Percentiles rank a stretch among this genome's conserved stretches.
These are phyloP conservation scores for Capsicum pubescens DNA, from an alignment of 257 asterid genomes.

Conservation along the genomic window DNA sequence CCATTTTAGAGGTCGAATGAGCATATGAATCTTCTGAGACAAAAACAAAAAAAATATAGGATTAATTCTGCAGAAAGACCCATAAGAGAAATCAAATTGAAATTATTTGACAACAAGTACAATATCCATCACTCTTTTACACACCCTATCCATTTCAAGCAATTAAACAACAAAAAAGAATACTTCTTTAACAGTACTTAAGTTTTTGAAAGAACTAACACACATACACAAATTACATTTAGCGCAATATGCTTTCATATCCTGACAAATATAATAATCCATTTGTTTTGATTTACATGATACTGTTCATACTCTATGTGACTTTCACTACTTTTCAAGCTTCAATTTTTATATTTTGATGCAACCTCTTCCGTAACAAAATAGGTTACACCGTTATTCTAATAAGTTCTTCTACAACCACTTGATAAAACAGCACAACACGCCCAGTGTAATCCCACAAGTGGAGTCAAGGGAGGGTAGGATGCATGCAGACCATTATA, in stretches of 20 bases:
- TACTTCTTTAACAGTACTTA: neutral
- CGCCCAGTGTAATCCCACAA: too few relatives aligned
- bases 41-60: neutral
- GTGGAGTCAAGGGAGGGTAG: too few relatives aligned
- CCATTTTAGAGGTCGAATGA: conserved; percentile 49
- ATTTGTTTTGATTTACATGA: neutral
- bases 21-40: neutral
- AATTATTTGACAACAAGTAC: neutral
- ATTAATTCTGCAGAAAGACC: neutral
- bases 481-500: too few relatives aligned
- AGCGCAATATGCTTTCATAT: neutral
- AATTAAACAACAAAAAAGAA: neutral
- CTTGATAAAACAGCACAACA: neutral
- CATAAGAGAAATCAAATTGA: conserved; percentile 10
- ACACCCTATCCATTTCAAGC: neutral
- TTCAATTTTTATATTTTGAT: neutral
- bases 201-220: neutral
- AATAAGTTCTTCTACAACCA: neutral
- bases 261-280: neutral
- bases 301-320: neutral
- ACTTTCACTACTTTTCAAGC: conserved; percentile 18
- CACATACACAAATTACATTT: neutral
- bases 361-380: neutral
- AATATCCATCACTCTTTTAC: neutral
- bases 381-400: neutral